Percentiles rank a stretch among this genome's conserved stretches.
Conservation (phyloP, 768 basidiomycete species). For the Exidia glandulosa region DNA sequence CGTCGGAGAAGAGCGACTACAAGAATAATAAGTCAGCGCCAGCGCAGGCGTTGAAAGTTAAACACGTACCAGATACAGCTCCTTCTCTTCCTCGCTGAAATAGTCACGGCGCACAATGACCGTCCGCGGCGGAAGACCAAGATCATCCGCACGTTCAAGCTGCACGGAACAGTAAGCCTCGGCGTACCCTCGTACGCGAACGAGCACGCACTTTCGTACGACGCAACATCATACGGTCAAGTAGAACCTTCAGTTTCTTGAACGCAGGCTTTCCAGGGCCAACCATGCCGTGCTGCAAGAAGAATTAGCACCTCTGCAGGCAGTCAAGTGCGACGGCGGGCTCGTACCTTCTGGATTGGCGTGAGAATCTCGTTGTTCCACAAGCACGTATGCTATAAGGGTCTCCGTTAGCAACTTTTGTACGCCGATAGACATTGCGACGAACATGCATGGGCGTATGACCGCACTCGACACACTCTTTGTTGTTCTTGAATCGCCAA, state of each 20-base stretch:
- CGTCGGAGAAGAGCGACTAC: slow-evolving; percentile 85
- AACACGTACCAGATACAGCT: slow-evolving; percentile 85
- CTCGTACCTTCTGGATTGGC: slow-evolving; percentile 68
- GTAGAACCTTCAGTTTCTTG: slow-evolving; percentile 80
- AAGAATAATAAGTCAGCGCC: no score
- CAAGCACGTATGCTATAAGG: slow-evolving; percentile 70
- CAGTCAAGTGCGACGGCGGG: neutral
- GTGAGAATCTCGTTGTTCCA: slow-evolving; percentile 97
- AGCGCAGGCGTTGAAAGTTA: no score
- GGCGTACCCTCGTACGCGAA: neutral
- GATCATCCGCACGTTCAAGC: slow-evolving; percentile 92
- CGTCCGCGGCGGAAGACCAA: slow-evolving; percentile 87
- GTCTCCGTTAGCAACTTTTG: no score
- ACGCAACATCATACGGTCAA: slow-evolving; percentile 94
- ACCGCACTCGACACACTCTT: slow-evolving; percentile 47
- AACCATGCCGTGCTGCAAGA: slow-evolving; percentile 50
- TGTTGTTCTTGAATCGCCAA: slow-evolving; percentile 83
- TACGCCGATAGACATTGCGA: no score
- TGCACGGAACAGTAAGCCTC: slow-evolving; percentile 25
- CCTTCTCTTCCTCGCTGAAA: slow-evolving; percentile 96
- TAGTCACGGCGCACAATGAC: slow-evolving; percentile 82
- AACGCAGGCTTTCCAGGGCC: slow-evolving; percentile 77
- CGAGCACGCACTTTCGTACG: slow-evolving; percentile 54
- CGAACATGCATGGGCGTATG: slow-evolving; percentile 58
- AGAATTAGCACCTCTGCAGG: neutral